Percentiles rank a stretch among this genome's conserved stretches.
phyloP scores from a whole-genome alignment of 345 rosid genomes.

The Firmiana major region DNA sequence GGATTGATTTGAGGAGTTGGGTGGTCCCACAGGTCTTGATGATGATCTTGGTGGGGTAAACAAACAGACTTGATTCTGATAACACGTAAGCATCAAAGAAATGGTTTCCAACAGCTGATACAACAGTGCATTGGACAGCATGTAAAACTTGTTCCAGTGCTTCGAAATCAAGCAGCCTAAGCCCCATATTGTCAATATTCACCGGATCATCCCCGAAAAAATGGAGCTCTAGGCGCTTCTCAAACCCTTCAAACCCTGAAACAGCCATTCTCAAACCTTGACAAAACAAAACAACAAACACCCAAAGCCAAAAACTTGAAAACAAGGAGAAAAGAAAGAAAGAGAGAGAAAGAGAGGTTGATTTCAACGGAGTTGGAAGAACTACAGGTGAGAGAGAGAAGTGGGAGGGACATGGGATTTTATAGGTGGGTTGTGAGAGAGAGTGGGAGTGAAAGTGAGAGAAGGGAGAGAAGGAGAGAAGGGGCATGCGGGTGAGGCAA shows the following conservation, averaged over 20 bases:
- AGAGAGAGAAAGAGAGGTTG: background rate
- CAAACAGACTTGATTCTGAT: constrained; percentile 93
- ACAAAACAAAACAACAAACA: background rate
- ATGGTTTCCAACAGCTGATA: constrained; percentile 84
- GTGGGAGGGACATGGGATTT: constrained; percentile 30
- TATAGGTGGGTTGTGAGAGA: constrained; percentile 37
- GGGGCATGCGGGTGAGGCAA: constrained; percentile 99
- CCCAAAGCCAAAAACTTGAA: background rate
- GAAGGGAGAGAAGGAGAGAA: constrained; percentile 3
- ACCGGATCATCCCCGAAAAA: constrained; percentile 53
- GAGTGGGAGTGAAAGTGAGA: constrained; percentile 21
- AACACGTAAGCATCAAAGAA: constrained; percentile 87
- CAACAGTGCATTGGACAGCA: constrained; percentile 92
- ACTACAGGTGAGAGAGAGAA: constrained; percentile 38
- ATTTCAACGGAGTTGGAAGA: background rate
- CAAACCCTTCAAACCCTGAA: constrained; percentile 98
- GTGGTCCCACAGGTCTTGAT: constrained; percentile 99
- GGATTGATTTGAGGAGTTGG: constrained; percentile 85
- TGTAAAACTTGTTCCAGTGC: constrained; percentile 56
- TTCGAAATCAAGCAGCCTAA: constrained; percentile 67
- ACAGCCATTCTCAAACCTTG: constrained; percentile 52
- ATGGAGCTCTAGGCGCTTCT: constrained; percentile 91
- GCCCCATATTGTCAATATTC: constrained; percentile 40
- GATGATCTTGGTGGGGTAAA: constrained; percentile 89
- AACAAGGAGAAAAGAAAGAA: background rate